phyloP scores from a whole-genome alignment of 2,329 filamentous ascomycete genomes.

The Arthrobotrys conoides region DNA sequence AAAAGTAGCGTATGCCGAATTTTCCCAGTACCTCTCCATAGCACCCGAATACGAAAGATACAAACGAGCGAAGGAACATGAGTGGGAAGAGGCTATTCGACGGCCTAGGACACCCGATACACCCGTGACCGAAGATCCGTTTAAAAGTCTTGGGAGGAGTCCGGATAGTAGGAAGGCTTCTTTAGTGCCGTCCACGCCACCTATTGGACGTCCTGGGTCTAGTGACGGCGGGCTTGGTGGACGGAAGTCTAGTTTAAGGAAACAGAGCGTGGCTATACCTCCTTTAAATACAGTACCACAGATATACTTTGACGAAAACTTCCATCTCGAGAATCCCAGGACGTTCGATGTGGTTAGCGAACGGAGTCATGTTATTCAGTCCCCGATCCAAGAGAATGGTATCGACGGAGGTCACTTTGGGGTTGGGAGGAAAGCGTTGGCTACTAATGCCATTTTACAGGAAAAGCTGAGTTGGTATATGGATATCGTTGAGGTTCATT shows the following conservation, averaged over 20 bases:
- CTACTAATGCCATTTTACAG: constrained; percentile 96
- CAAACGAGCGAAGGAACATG: constrained; percentile 82
- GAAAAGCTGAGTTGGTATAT: constrained; percentile 99
- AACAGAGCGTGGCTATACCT: constrained; percentile 80
- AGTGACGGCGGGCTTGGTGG: constrained; percentile 23
- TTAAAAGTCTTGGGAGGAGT: constrained; percentile 22
- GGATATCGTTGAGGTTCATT: constrained; percentile 97
- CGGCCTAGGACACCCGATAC: constrained; percentile 62
- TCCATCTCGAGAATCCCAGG: constrained; percentile 93
- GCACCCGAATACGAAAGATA: constrained; percentile 92
- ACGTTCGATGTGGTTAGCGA: constrained; percentile 98
- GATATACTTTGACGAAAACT: constrained; percentile 95
- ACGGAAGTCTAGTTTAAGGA: constrained; percentile 62
- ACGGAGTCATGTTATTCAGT: constrained; percentile 90
- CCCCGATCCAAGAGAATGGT: constrained; percentile 67
- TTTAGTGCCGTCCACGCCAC: constrained; percentile 37
- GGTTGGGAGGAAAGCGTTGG: constrained; percentile 81
- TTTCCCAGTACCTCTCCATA: constrained; percentile 86
- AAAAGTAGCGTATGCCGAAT: constrained; percentile 82
- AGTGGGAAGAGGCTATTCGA: constrained; percentile 67
- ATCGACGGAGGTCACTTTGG: constrained; percentile 64
- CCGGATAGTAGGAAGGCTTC: constrained; percentile 48
- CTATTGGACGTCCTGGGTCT: constrained; percentile 38
- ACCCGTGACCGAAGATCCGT: constrained; percentile 25
- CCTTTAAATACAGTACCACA: constrained; percentile 91